A percentile compares a stretch with the other conserved stretches of the same genome.
These are phyloP conservation scores for Diaporthe longicolla DNA, from an alignment of 2,329 filamentous ascomycete genomes.

Conservation along the genomic window DNA sequence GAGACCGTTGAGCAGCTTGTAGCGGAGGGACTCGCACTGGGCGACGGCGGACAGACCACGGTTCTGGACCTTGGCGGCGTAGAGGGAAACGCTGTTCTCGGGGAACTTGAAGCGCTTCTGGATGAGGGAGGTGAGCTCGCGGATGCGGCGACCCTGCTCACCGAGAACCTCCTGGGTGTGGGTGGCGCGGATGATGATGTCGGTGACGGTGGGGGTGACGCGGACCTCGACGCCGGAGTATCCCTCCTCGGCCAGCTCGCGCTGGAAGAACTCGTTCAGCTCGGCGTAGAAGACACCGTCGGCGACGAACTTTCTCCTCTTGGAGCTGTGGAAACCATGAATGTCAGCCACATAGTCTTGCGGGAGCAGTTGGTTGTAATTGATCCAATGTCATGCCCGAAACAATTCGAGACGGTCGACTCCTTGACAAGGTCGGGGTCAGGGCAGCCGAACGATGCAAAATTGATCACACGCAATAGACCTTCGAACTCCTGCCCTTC, in stretches of 20 bases:
- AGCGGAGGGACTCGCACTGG: constrained; percentile 99
- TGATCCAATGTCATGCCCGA: neutral
- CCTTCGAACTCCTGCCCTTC: neutral
- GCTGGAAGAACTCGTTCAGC: constrained; percentile 99
- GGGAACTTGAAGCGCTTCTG: constrained; percentile 99
- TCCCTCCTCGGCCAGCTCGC: constrained; percentile 99
- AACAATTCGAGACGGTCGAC: neutral
- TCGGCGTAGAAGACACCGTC: constrained; percentile 99
- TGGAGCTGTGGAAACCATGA: constrained; percentile 72
- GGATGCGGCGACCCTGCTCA: constrained; percentile 99
- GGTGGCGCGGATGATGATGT: constrained; percentile 99
- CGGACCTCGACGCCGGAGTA: constrained; percentile 99
- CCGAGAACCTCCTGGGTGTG: constrained; percentile 99
- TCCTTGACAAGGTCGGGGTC: neutral
- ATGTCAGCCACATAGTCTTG: constrained; percentile 41
- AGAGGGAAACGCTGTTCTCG: constrained; percentile 99
- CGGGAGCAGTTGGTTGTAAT: constrained; percentile 22
- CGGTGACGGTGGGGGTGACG: constrained; percentile 99
- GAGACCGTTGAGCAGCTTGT: constrained; percentile 99
- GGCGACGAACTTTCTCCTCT: constrained; percentile 94
- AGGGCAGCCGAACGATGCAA: neutral
- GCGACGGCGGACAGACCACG: constrained; percentile 99
- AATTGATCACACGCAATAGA: neutral
- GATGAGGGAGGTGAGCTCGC: constrained; percentile 99
- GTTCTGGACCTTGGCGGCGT: constrained; percentile 99